Percentiles rank a stretch among this genome's conserved stretches.
phyloP scores from a whole-genome alignment of 2,329 filamentous ascomycete species.

The Colletotrichum horii region DNA sequence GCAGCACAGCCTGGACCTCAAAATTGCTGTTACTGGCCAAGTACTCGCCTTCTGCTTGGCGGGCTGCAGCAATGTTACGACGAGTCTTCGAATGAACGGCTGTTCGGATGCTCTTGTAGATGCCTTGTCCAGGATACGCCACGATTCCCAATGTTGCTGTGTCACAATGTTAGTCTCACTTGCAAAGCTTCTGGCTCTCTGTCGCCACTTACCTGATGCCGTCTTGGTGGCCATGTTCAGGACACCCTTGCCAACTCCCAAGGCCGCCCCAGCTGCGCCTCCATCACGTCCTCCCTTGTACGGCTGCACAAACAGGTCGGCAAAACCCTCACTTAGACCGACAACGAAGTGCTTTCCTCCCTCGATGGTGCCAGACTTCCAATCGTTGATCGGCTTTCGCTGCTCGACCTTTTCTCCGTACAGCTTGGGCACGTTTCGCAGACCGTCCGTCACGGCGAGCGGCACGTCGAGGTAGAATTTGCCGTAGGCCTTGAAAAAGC shows the following conservation, averaged over 20 bases:
- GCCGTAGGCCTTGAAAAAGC: slow-evolving; percentile 40
- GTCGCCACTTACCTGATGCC: slow-evolving; percentile 16
- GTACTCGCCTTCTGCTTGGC: slow-evolving; percentile 16
- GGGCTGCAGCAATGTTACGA: not conserved
- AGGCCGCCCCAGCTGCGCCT: slow-evolving; percentile 43
- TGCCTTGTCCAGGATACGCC: slow-evolving; percentile 24
- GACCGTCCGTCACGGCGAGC: slow-evolving; percentile 54
- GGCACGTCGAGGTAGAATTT: slow-evolving; percentile 50
- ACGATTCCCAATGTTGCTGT: slow-evolving; percentile 25
- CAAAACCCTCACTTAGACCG: slow-evolving; percentile 48
- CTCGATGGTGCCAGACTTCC: slow-evolving; percentile 47
- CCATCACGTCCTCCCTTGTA: slow-evolving; percentile 42
- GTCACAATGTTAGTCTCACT: not conserved
- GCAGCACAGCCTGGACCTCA: not conserved
- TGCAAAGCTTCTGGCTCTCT: accelerated
- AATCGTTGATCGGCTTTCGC: slow-evolving; percentile 48
- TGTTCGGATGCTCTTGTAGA: slow-evolving; percentile 22
- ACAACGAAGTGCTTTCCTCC: slow-evolving; percentile 48
- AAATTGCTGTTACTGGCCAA: not conserved
- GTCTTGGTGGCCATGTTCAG: slow-evolving; percentile 27
- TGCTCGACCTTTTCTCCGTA: slow-evolving; percentile 43
- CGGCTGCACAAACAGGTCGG: slow-evolving; percentile 48
- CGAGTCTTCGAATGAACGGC: slow-evolving; percentile 16
- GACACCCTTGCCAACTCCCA: slow-evolving; percentile 48
- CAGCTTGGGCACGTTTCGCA: slow-evolving; percentile 57